Conservation (phyloP, 257 asterid genomes). For the Linderniella brevidens region DNA sequence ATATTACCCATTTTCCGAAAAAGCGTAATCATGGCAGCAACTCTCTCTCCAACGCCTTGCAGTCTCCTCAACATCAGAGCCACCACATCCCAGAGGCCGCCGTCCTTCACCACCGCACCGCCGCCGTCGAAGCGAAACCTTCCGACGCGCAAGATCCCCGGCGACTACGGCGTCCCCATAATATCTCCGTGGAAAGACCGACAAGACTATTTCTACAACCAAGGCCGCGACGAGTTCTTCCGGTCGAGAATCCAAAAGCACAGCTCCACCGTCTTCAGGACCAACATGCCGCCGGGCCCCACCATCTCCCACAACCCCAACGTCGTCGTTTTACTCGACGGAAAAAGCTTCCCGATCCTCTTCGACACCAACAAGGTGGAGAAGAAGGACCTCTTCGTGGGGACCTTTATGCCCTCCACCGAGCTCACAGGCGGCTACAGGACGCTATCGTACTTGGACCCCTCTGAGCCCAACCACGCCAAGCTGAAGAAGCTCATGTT, state of each 20-base stretch:
- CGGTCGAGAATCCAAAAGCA: conserved; percentile 43
- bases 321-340: conserved; percentile 68
- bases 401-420: conserved; percentile 67
- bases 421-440: conserved; percentile 79
- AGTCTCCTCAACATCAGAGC: too few relatives aligned
- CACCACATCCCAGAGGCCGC: conserved; percentile 9
- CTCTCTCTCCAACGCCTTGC: too few relatives aligned
- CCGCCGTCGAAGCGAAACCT: conserved; percentile 7
- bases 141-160: conserved; percentile 43
- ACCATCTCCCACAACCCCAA: conserved; percentile 41
- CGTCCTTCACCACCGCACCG: conserved; percentile 19
- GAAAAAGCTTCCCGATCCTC: conserved; percentile 57
- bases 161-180: conserved; percentile 49
- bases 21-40: too few relatives aligned
- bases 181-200: conserved; percentile 58
- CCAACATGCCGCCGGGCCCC: conserved; percentile 90
- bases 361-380: conserved; percentile 61
- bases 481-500: conserved; percentile 47
- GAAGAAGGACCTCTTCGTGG: conserved; percentile 63
- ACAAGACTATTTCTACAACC: conserved; percentile 59
- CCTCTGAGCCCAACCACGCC: conserved; percentile 61
- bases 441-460: conserved; percentile 54
- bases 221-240: conserved; percentile 57
- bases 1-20: too few relatives aligned
- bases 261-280: conserved; percentile 52